Evolutionary conservation across 768 basidiomycete species (phyloP), one percentile per base, ranked within the genome.

Genomic region (Artomyces pyxidatus): DNA sequence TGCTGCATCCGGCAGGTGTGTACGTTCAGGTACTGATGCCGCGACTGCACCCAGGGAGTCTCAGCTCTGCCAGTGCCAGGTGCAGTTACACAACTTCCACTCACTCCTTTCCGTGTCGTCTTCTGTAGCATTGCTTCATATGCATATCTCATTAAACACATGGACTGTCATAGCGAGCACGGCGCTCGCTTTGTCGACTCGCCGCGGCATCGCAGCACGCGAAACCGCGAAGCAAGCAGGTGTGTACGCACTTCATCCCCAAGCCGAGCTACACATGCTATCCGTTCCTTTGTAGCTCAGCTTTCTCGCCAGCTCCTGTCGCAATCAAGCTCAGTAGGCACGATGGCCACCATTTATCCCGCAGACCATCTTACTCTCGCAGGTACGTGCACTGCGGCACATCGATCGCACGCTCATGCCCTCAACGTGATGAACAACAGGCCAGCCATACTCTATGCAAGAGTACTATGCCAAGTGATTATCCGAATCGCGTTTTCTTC

Each of bases 381-480:
- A 53, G 70, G 74, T 72, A 47, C 25, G 63, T 53, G 40, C 44
- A 3, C 21, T 7, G n/a, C n/a, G n/a, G n/a, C n/a, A n/a, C 22
- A 22, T 11, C 26, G 4, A 3, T 5, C 14, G 9, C 25, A 16
- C 42, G 7, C 27, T 14, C 16, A 11, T n/a, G 11, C 21, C 25
- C 23, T 14, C 40, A 22, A 23, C 19, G 23, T 42, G 21, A 35
- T 48, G n/a, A 43, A 48, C 35, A 11, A 16, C 59, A 74, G 76
- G 66, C 9, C 65, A 71, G 52, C 72, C 77, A 0, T 77, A 77
- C 58, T 61, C 71, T 4, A 63, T 79, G 42, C 75, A 76, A 58
- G 77, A 78, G 59, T 79, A 77, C 56, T 78, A 76, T 53, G 75
- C 75, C 38, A 68, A 65, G 63, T 68, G 12, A 64, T 62, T 63